Base-by-base conservation (phyloP, 169 alveolate species). In the Sarcocystis neurona region DNA sequence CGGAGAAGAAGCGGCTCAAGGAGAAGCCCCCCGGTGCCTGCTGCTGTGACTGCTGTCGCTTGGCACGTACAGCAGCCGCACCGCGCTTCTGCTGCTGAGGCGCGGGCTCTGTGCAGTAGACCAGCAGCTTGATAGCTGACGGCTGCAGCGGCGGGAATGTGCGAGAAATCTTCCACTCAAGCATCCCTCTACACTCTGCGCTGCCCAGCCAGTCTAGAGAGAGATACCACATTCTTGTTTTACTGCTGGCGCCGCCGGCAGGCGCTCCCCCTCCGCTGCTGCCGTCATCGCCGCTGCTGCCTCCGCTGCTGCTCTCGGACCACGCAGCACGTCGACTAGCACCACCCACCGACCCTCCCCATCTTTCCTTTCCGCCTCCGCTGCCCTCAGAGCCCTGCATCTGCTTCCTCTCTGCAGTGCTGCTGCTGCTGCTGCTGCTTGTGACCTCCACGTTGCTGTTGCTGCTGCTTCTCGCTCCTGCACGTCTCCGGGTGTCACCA, bases 371-470 rank as follows among this genome's bases (percentile, higher is more conserved):
- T n/a, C n/a, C n/a, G n/a, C n/a, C n/a, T n/a, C n/a, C n/a, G n/a
- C n/a, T n/a, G n/a, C n/a, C n/a, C n/a, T n/a, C n/a, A n/a, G n/a
- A n/a, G n/a, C n/a, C n/a, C n/a, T n/a, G n/a, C n/a, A n/a, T n/a
- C n/a, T n/a, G n/a, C n/a, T n/a, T n/a, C n/a, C n/a, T n/a, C n/a
- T n/a, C n/a, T n/a, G n/a, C n/a, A n/a, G n/a, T n/a, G 77, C 60
- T 75, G 84, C 84, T 41, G 84, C 60, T 18, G 84, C 60, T 43
- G 84, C 84, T 75, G 84, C 60, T 18, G 84, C 84, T 20, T 75
- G 77, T n/a, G n/a, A n/a, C n/a, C n/a, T n/a, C n/a, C n/a, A n/a
- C n/a, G n/a, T n/a, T n/a, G n/a, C n/a, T n/a, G n/a, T n/a, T n/a
- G n/a, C n/a, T n/a, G n/a, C n/a, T n/a, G n/a, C n/a, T n/a, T n/a